Evolutionary conservation across 495 filamentous ascomycete genomes (phyloP), one percentile per base, ranked within the genome.

Genomic region (Diplogelasinospora grovesii): DNA sequence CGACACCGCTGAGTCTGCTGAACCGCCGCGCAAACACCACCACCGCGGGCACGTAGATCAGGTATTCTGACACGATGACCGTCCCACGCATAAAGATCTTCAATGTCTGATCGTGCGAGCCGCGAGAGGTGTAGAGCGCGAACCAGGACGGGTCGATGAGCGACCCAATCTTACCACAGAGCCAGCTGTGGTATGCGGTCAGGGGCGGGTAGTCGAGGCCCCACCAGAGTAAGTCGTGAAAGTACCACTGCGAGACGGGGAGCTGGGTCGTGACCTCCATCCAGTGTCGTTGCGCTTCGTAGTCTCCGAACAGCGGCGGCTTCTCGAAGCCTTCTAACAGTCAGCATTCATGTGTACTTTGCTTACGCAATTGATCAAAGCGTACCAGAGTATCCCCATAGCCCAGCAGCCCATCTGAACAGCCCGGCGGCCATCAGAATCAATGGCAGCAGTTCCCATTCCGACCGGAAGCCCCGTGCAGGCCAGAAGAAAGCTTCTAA

Each of bases 261-360:
- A 98, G 71, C 43, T 92, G 78, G 10, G 75, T 83, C 1, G 93
- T 95, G 47, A 96, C 74, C 53, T 97, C 92, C 90, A 97, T 96
- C 92, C 92, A 98, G 54, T 98, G 92, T 50, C 92, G 64, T 59
- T 98, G 92, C 5, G 93, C 92, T 61, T 98, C 92, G 58, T 95
- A 96, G 60, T 98, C 92, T 38, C 92, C 92, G 51, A 93, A 81
- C 81, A 95, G 89, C 11, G 92, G 92, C 3, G 88, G 88, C 27
- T 78, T 77, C 46, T 81, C 64, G 47, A 81, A 85, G 34, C 89
- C 87, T 89, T 0, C 11, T 19, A 8, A 19, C n/a, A n/a, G n/a
- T n/a, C n/a, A n/a, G n/a, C n/a, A n/a, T n/a, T n/a, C n/a, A n/a
- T n/a, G n/a, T n/a, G n/a, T n/a, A n/a, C n/a, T n/a, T n/a, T n/a